Evolutionary conservation across 768 basidiomycete genomes (phyloP), one percentile per base, ranked within the genome.

Genomic region (Suillus weaverae): DNA sequence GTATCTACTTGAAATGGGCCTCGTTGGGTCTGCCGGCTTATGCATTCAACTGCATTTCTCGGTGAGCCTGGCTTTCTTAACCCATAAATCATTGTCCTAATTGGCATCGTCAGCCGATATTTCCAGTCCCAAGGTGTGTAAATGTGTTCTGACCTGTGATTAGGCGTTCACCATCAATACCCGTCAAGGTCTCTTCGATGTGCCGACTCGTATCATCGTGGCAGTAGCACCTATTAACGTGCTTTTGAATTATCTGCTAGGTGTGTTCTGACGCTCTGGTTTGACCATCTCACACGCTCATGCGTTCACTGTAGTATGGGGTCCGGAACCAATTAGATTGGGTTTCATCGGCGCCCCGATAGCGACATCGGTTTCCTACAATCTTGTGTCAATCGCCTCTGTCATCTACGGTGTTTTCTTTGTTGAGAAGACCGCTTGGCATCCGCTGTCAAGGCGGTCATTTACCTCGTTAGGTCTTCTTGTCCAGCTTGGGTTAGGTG

Each of bases 321-420:
- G 94, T 1, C 94, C 94, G 0, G 79, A 83, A 22, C 78, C 85
- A 1, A 77, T 97, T 60, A 81, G 91, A 14, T 80, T 98, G 6
- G 97, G 97, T 1, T 99, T 93, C 75, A 87, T 93, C 62, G 97
- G 97, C 18, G 96, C 95, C 4, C 96, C 97, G 0, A 83, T 98
- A 48, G 91, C 95, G 0, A 92, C 94, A 0, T 90, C 91, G 0
- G 83, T 95, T 61, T 91, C 91, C 18, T 94, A 95, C 78, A 97
- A 95, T 75, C 80, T 97, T 30, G 88, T 94, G 59, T 79, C 87
- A 0, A 48, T 89, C 38, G 72, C 83, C 56, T 90, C 86, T 1
- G 74, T 91, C 56, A 62, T 81, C 22, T 92, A 91, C 68, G 90
- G 87, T 5, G 69, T 89, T 16, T 83, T 85, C 70, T 87, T 84